phyloP scores from a whole-genome alignment of 2,329 filamentous ascomycete species.

The Exophiala sp. region DNA sequence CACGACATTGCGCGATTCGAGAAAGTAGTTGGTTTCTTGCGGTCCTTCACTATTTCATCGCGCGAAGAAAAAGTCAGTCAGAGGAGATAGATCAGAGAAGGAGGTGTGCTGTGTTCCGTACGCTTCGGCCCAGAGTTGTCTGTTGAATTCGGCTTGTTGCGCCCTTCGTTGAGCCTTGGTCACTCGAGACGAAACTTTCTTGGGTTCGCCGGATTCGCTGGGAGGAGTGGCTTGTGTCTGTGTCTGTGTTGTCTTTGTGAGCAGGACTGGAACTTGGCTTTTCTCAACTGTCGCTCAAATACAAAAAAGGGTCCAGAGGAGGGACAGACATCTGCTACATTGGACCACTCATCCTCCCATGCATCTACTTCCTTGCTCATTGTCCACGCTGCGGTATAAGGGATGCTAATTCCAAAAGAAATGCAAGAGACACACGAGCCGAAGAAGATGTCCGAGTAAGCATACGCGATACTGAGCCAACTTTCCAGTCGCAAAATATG shows the following conservation, averaged over 20 bases:
- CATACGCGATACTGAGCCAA: too few species aligned
- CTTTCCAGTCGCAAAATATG: too few species aligned
- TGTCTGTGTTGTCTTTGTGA: background rate
- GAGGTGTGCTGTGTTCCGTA: constrained; percentile 41
- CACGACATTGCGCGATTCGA: constrained; percentile 55
- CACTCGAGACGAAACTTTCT: constrained; percentile 49
- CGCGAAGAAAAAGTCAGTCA: background rate
- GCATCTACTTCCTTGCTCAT: constrained; percentile 54
- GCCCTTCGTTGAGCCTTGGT: constrained; percentile 71
- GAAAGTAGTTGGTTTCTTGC: constrained; percentile 63
- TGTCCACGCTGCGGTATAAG: background rate
- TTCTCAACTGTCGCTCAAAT: too few species aligned
- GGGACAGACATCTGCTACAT: constrained; percentile 61
- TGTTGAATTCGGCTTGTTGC: constrained; percentile 75
- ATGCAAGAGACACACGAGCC: background rate
- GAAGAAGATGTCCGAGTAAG: too few species aligned
- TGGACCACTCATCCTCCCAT: constrained; percentile 91
- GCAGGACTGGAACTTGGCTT: too few species aligned
- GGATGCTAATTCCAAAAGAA: background rate
- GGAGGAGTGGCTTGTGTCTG: constrained; percentile 34
- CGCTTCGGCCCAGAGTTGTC: constrained; percentile 84
- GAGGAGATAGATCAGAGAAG: background rate
- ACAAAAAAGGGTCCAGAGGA: too few species aligned
- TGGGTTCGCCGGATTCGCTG: constrained; percentile 34
- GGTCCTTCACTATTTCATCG: constrained; percentile 66